Evolutionary conservation across 2,329 filamentous ascomycete genomes (phyloP).

Genomic region (Aspergillus tamarii): DNA sequence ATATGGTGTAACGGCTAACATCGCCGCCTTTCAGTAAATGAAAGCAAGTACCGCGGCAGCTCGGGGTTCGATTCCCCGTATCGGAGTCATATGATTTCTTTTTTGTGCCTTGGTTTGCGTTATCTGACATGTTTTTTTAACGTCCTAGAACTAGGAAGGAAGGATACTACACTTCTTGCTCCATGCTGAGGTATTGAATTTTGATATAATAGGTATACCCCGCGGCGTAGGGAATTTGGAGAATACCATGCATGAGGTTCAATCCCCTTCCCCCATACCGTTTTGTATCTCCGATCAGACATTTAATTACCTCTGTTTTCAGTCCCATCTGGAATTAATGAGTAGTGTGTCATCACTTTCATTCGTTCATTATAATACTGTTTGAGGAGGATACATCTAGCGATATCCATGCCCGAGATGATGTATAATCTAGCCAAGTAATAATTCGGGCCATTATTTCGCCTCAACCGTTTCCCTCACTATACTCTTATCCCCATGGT

Average conservation of each 20-base stretch:
- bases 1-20: constrained; percentile 20
- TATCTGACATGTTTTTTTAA: too few species aligned
- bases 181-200: neutral
- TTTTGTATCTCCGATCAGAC: neutral
- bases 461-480: neutral
- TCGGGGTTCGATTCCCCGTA: constrained; percentile 20
- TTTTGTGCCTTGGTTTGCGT: neutral
- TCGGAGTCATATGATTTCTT: constrained; percentile 7
- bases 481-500: neutral
- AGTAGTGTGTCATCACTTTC: neutral
- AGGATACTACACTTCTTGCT: too few species aligned
- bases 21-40: constrained; percentile 12
- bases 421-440: neutral
- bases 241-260: too few species aligned
- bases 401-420: neutral
- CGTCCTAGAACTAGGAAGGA: neutral
- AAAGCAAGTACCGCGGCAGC: constrained; percentile 8
- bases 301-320: neutral
- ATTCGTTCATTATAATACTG: neutral
- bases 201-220: neutral
- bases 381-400: neutral
- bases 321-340: neutral
- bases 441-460: neutral
- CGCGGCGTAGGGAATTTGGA: neutral
- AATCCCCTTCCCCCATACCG: too few species aligned